A percentile compares a stretch with the other conserved stretches of the same genome.
phyloP scores from a whole-genome alignment of 805 yeast species.

The Lipomyces mesembrius region DNA sequence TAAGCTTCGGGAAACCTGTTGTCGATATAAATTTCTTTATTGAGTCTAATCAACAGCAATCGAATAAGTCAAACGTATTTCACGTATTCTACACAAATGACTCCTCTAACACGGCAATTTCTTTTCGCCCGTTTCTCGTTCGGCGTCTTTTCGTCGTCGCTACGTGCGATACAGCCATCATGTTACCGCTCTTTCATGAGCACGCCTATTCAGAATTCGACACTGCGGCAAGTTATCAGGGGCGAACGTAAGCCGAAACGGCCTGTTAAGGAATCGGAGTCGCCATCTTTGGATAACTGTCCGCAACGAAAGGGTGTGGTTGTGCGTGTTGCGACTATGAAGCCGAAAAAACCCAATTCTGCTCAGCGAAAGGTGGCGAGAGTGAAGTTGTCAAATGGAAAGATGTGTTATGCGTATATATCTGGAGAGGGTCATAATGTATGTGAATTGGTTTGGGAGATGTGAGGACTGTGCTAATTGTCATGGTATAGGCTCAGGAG shows the following conservation, averaged over 20 bases:
- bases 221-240: conserved; percentile 75
- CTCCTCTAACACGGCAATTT: background rate
- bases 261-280: conserved; percentile 53
- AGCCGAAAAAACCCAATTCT: conserved; percentile 98
- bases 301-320: conserved; percentile 95
- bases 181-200: conserved; percentile 18
- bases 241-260: conserved; percentile 63
- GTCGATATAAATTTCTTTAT: no score
- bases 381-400: conserved; percentile 89
- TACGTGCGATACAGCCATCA: background rate
- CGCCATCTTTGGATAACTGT: conserved; percentile 81
- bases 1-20: no score
- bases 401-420: conserved; percentile 85
- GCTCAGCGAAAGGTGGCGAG: conserved; percentile 97
- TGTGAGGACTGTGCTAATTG: background rate
- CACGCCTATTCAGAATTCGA: conserved; percentile 50
- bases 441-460: conserved; percentile 39
- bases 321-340: conserved; percentile 87
- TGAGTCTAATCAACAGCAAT: no score
- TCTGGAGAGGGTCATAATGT: conserved; percentile 97
- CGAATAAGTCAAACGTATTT: no score
- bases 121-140: background rate
- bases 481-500: conserved; percentile 65
- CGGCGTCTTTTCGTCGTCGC: background rate
- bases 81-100: background rate